Evolutionary conservation across 1,284 basidiomycete species (phyloP).

Genomic region (Serendipita sp.): DNA sequence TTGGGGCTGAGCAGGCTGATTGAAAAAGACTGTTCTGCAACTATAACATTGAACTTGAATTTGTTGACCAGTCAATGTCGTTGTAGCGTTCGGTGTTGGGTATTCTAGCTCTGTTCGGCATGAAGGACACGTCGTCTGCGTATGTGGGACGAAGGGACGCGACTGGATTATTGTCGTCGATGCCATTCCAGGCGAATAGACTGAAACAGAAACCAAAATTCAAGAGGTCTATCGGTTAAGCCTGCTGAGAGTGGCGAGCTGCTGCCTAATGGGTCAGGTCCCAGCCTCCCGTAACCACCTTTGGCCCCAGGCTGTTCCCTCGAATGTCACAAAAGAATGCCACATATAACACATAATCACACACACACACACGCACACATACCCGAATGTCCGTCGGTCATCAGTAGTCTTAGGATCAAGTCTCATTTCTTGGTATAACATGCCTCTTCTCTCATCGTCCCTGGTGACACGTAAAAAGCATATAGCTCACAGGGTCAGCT

Average conservation of each 20-base stretch:
- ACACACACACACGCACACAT: no score
- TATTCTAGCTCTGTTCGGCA: background rate
- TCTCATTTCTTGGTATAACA: no score
- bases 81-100: background rate
- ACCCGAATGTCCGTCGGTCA: no score
- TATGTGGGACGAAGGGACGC: background rate
- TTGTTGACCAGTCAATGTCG: background rate
- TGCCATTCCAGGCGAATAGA: background rate
- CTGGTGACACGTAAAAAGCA: no score
- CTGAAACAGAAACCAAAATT: background rate
- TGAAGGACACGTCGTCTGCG: background rate
- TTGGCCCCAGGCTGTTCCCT: no score
- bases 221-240: background rate
- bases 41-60: constrained; percentile 19
- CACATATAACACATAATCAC: no score
- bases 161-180: background rate
- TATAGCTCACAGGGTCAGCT: background rate
- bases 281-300: no score
- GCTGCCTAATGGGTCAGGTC: background rate
- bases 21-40: constrained; percentile 65
- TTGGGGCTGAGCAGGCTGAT: constrained; percentile 36
- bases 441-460: no score
- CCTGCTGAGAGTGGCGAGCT: background rate
- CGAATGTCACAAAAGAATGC: background rate
- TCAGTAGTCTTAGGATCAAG: no score